Conservation (phyloP, 371 early-diverging fungal species). For the Rhizopus stolonifer region DNA sequence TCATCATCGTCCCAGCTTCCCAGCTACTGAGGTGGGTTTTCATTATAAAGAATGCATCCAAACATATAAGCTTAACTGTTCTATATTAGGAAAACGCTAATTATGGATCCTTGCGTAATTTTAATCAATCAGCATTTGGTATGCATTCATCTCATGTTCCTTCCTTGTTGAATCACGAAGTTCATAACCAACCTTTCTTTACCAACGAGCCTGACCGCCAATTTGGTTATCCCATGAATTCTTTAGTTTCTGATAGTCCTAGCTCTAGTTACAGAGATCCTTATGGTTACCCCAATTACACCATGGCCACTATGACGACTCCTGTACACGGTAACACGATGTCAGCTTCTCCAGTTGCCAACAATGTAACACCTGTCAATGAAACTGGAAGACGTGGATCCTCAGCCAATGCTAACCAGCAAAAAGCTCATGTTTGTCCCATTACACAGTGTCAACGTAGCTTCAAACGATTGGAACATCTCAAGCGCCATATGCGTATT, state of each 20-base stretch:
- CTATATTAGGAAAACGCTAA: slow-evolving; percentile 1
- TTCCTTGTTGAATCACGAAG: slow-evolving; percentile 26
- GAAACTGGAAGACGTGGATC: slow-evolving; percentile 1
- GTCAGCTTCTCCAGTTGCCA: neutral
- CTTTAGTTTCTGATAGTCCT: neutral
- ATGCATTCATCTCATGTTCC: slow-evolving; percentile 11
- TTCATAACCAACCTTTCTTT: slow-evolving; percentile 9
- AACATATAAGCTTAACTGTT: neutral
- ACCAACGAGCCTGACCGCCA: neutral
- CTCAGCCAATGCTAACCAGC: slow-evolving; percentile 11
- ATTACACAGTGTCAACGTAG: slow-evolving; percentile 55
- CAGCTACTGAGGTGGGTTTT: slow-evolving; percentile 10
- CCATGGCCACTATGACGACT: neutral
- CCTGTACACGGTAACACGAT: slow-evolving; percentile 2
- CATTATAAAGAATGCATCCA: neutral
- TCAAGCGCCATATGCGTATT: slow-evolving; percentile 87
- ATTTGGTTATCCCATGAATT: slow-evolving; percentile 5
- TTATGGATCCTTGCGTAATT: slow-evolving; percentile 16
- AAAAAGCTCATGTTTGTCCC: slow-evolving; percentile 51
- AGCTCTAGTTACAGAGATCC: neutral
- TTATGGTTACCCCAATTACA: slow-evolving; percentile 6
- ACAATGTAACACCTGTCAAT: neutral
- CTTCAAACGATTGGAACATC: slow-evolving; percentile 84
- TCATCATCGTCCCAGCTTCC: slow-evolving; percentile 9
- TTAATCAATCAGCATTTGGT: slow-evolving; percentile 13